Conservation (phyloP, 306 rosid genomes). For the Trifolium fragiferum region DNA sequence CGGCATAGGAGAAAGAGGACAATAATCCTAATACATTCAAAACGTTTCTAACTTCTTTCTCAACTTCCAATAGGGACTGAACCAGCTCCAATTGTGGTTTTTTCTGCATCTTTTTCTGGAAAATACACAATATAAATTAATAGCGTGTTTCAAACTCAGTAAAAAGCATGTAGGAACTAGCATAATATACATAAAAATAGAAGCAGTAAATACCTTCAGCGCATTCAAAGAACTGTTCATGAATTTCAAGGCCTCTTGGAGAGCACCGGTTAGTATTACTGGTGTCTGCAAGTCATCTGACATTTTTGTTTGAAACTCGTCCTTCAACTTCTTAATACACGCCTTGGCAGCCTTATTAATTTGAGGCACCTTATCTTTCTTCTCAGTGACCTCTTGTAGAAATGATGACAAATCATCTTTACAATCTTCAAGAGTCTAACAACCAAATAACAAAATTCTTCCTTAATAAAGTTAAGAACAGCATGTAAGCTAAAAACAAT, state of each 20-base stretch:
- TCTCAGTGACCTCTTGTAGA: conserved; percentile 59
- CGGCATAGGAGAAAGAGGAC: conserved; percentile 56
- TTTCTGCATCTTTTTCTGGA: conserved; percentile 77
- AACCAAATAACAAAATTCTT: conserved; percentile 40
- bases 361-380: conserved; percentile 53
- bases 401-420: conserved; percentile 66
- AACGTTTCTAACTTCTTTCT: conserved; percentile 63
- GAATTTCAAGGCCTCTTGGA: conserved; percentile 83
- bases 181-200: conserved; percentile 9
- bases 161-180: conserved; percentile 4
- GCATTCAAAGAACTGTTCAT: conserved; percentile 67
- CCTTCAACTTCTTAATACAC: conserved; percentile 63
- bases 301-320: conserved; percentile 83
- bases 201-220: conserved; percentile 64
- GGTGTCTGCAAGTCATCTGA: conserved; percentile 95
- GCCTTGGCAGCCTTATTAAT: conserved; percentile 63
- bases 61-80: conserved; percentile 66
- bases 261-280: conserved; percentile 75
- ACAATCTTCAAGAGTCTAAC: conserved; percentile 86
- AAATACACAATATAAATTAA: conserved; percentile 31
- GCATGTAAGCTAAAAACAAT: conserved; percentile 4
- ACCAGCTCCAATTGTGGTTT: conserved; percentile 57
- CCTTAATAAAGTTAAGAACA: not conserved
- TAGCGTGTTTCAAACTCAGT: not conserved
- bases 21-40: conserved; percentile 68